Evolutionary conservation across 176 grass and related monocot species (phyloP).

Genomic region (Cymbopogon citratus): DNA sequence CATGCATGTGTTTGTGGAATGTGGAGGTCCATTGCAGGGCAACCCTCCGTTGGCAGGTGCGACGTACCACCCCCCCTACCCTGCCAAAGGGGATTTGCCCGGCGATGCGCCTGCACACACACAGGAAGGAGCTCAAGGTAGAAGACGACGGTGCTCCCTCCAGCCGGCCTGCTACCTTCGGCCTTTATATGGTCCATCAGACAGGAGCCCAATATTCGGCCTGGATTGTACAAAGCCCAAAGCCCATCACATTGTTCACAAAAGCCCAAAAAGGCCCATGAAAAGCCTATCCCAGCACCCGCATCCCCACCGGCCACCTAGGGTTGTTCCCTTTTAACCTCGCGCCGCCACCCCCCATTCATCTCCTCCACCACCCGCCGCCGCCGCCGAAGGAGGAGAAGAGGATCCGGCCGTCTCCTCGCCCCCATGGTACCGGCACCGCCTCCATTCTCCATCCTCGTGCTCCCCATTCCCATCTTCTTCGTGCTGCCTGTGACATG

Average conservation of each 20-base stretch:
- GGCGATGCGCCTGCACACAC: slow-evolving; percentile 3
- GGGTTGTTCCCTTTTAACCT: slow-evolving; percentile 27
- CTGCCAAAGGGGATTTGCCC: slow-evolving; percentile 48
- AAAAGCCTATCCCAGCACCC: neutral
- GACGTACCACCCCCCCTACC: neutral
- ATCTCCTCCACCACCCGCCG: neutral
- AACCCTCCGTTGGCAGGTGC: slow-evolving; percentile 42
- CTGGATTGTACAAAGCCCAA: neutral
- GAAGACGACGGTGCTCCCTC: no score
- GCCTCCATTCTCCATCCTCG: neutral
- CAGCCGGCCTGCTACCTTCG: neutral
- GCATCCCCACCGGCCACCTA: no score
- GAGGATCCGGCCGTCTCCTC: slow-evolving; percentile 4
- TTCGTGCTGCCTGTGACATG: neutral
- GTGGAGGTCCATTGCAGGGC: slow-evolving; percentile 42
- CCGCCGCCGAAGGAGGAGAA: neutral
- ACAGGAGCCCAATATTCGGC: neutral
- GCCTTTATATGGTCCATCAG: neutral
- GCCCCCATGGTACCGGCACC: slow-evolving; percentile 24
- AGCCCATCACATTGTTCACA: no score
- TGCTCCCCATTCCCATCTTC: neutral
- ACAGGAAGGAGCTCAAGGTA: no score
- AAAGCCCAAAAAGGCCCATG: neutral
- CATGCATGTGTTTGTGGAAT: neutral
- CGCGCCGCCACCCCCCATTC: slow-evolving; percentile 13